A percentile compares a stretch with the other conserved stretches of the same genome.
phyloP scores from a whole-genome alignment of 2,329 filamentous ascomycete genomes.

The Cladophialophora chaetospira region DNA sequence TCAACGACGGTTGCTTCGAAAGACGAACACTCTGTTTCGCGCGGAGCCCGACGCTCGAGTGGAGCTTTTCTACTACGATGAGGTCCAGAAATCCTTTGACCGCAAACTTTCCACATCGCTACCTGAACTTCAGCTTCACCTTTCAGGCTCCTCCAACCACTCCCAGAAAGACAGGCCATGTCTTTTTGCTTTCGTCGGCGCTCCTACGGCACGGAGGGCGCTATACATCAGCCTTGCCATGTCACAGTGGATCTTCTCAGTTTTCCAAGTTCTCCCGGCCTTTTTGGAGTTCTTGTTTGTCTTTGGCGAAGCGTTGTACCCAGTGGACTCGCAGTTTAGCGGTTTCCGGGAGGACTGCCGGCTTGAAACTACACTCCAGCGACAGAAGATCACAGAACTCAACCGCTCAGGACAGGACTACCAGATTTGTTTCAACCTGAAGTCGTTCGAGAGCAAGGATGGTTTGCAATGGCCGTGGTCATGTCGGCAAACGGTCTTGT shows the following conservation, averaged over 20 bases:
- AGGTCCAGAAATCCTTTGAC: background rate
- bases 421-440: constrained; percentile 45
- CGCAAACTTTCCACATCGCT: constrained; percentile 15
- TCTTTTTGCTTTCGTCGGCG: constrained; percentile 23
- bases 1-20: constrained; percentile 9
- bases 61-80: constrained; percentile 20
- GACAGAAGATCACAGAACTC: constrained; percentile 34
- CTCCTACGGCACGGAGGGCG: constrained; percentile 20
- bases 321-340: constrained; percentile 42
- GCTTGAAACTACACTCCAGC: constrained; percentile 18
- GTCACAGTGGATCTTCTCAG: constrained; percentile 25
- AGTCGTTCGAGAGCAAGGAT: constrained; percentile 22
- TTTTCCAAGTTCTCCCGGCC: constrained; percentile 39
- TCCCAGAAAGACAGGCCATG: background rate
- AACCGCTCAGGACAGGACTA: constrained; percentile 42
- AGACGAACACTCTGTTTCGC: constrained; percentile 17
- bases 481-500: constrained; percentile 35
- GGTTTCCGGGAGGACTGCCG: constrained; percentile 39
- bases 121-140: constrained; percentile 1
- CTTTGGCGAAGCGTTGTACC: constrained; percentile 35
- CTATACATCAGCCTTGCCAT: constrained; percentile 29
- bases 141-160: background rate
- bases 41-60: constrained; percentile 8
- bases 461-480: constrained; percentile 32
- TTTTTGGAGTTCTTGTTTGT: constrained; percentile 38